Evolutionary conservation across 495 filamentous ascomycete species (phyloP).

Genomic region (Hypoxylon cercidicola): DNA sequence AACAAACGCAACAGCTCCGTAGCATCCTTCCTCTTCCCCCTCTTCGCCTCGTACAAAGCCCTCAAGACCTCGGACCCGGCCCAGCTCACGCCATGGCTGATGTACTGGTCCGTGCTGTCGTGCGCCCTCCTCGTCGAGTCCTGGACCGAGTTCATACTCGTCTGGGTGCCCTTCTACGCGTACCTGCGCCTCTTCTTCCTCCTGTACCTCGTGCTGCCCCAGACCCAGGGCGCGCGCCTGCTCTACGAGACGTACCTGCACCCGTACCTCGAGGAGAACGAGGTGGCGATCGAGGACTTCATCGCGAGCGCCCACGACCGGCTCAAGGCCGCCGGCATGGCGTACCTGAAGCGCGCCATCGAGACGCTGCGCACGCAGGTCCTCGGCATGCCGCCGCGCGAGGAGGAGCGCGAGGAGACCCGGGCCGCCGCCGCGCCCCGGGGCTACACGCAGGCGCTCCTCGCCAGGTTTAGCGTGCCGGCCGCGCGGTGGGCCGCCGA

Average conservation of each 20-base stretch:
- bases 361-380: constrained; percentile 78
- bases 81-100: constrained; percentile 96
- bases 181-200: constrained; percentile 89
- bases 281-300: constrained; percentile 87
- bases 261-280: constrained; percentile 88
- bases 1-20: constrained; percentile 72
- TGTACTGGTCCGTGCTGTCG: constrained; percentile 97
- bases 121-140: constrained; percentile 84
- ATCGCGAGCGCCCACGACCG: constrained; percentile 85
- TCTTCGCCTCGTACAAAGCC: constrained; percentile 98
- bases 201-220: constrained; percentile 96
- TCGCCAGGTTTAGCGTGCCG: constrained; percentile 88
- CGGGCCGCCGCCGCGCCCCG: constrained; percentile 56
- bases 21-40: constrained; percentile 91
- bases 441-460: constrained; percentile 80
- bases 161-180: constrained; percentile 94
- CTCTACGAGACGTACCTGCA: constrained; percentile 87
- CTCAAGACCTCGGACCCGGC: constrained; percentile 91
- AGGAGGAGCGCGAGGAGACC: constrained; percentile 52
- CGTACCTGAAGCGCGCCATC: constrained; percentile 82
- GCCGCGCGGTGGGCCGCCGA: constrained; percentile 57
- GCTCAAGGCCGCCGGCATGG: constrained; percentile 78
- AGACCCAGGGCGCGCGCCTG: constrained; percentile 87
- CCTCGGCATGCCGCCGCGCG: constrained; percentile 70
- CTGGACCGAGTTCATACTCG: constrained; percentile 84